These are phyloP conservation scores for Glaciozyma antarctica DNA, from an alignment of 768 basidiomycete genomes.

Conservation along the genomic window DNA sequence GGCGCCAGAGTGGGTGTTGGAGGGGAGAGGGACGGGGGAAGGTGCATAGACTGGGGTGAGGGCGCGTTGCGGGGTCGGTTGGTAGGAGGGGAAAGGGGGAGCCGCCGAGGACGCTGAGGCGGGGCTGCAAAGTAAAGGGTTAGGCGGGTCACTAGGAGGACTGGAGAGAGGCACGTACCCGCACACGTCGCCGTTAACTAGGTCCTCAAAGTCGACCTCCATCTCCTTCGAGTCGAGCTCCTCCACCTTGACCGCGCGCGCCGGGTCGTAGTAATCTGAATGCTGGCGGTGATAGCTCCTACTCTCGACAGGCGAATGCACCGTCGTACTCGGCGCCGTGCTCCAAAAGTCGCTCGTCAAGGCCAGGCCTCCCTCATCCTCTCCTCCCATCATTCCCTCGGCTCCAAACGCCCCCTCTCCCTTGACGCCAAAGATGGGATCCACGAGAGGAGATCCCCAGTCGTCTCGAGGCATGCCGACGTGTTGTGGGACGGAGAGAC, in stretches of 20 bases:
- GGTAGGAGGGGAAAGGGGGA: too few relatives aligned
- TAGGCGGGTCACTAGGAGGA: conserved; percentile 3
- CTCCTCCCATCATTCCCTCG: neutral
- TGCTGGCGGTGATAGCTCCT: neutral
- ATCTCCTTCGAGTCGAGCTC: neutral
- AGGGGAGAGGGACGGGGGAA: conserved; percentile 8
- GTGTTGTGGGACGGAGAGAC: neutral
- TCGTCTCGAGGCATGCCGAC: neutral
- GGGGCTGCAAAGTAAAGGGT: neutral
- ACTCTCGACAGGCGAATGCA: neutral
- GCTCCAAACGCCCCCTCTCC: neutral
- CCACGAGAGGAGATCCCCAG: neutral
- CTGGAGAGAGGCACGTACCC: conserved; percentile 16
- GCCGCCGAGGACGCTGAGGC: too few relatives aligned
- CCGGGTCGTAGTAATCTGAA: neutral
- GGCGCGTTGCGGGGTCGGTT: too few relatives aligned
- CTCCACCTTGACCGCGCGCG: neutral
- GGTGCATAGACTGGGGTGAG: conserved; percentile 32
- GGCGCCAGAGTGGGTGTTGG: conserved; percentile 15
- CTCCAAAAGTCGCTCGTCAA: conserved; percentile 1
- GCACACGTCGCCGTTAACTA: conserved; percentile 28
- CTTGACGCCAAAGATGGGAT: neutral
- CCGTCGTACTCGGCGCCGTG: neutral
- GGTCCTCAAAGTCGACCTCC: conserved; percentile 27
- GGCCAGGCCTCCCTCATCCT: neutral